Conservation (phyloP, 179 eudicot species). For the Gypsophila paniculata region DNA sequence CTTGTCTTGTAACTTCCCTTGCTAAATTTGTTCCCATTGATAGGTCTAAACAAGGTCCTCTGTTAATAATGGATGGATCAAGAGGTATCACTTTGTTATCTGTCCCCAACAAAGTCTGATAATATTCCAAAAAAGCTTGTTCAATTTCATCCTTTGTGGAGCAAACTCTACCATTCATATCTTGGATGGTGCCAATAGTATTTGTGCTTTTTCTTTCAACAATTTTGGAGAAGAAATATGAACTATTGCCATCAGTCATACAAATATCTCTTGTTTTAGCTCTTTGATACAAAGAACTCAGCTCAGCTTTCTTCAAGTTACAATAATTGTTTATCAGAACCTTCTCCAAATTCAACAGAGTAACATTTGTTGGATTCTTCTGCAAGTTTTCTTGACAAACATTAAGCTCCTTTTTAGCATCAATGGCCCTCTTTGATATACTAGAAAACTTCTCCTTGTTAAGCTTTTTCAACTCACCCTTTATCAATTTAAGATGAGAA, state of each 20-base stretch:
- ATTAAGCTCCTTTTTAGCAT: not conserved
- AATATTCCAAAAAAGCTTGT: too few species aligned
- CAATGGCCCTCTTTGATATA: not conserved
- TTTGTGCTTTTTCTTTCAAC: not conserved
- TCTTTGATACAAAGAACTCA: not conserved
- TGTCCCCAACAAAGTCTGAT: too few species aligned
- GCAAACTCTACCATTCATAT: too few species aligned
- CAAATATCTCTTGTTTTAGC: not conserved
- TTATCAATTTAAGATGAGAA: not conserved
- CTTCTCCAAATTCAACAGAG: not conserved
- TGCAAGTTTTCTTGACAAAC: not conserved
- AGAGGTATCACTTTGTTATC: too few species aligned
- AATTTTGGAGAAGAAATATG: not conserved
- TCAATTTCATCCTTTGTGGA: too few species aligned
- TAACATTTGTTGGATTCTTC: not conserved
- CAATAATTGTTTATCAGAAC: too few species aligned
- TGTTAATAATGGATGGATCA: not conserved
- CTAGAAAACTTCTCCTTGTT: not conserved
- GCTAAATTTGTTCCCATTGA: too few species aligned
- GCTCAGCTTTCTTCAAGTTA: not conserved
- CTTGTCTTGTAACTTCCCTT: not conserved
- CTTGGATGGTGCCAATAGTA: too few species aligned
- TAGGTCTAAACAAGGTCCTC: not conserved
- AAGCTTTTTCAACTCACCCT: not conserved
- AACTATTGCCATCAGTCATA: not conserved